Base-by-base conservation (phyloP, 2,329 filamentous ascomycete species). In the Escovopsis sp. region DNA sequence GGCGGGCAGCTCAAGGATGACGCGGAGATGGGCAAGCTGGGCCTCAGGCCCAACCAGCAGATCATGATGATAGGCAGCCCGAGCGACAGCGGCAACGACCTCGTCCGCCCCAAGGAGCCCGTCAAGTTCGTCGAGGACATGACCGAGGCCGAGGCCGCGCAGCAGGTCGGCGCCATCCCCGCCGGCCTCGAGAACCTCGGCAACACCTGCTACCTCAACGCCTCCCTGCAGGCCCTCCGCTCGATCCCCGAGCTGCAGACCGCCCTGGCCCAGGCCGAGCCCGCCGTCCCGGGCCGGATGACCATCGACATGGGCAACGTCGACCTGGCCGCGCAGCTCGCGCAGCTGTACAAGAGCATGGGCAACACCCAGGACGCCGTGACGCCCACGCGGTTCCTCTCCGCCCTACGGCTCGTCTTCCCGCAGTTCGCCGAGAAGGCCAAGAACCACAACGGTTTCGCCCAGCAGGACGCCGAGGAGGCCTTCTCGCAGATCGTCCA, bases 181-280 rank as follows among this genome's bases (percentile, higher is more conserved):
- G 83, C 88, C 43, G 91, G 91, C 37, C 67, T 98, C 47, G 74
- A 83, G 58, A 98, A 98, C 57, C 68, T 95, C 46, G 91, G 93
- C 52, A 98, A 98, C 63, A 98, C 93, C 4, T 98, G 91, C 68
- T 98, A 98, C 60, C 79, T 96, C 55, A 98, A 98, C 70, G 91
- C 91, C 39, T 94, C 89, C 0, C 71, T 98, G n/a, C 93, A 98
- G 61, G 82, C 86, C 4, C 68, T 98, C 50, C 79, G 84, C 47
- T 74, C 81, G 41, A 86, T 98, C 45, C 91, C 91, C 8, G 91
- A 98, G 65, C 75, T 98, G 31, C 86, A 94, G 56, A 71, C 84
- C 31, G 76, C 85, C 51, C 71, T 98, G 37, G 57, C 67, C 45
- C 76, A 71, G 38, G 93, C 71, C 51, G 57, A 41, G 44, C 31